Conservation (phyloP, 2,329 filamentous ascomycete species). For the Paraphaeosphaeria sporulosa region DNA sequence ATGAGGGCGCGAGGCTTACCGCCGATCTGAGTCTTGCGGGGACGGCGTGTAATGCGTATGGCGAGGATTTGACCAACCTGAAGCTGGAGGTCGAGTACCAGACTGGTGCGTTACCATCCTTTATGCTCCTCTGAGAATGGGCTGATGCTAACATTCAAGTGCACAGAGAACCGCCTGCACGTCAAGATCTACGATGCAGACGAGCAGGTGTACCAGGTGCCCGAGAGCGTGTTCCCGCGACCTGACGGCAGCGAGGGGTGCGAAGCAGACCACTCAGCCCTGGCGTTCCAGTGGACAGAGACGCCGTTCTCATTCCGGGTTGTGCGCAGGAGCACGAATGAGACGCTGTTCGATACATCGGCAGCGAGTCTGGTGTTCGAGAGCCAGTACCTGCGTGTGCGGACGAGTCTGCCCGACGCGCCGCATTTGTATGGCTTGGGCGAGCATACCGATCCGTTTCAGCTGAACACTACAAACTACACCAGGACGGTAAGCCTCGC, state of each 20-base stretch:
- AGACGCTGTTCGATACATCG: constrained; percentile 74
- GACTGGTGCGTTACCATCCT: constrained; percentile 62
- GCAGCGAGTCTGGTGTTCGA: constrained; percentile 75
- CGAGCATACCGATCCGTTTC: constrained; percentile 75
- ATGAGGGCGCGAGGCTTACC: constrained; percentile 63
- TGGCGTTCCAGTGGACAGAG: constrained; percentile 62
- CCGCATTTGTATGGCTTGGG: constrained; percentile 80
- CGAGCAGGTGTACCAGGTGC: constrained; percentile 76
- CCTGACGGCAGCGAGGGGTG: constrained; percentile 53
- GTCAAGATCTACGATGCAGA: constrained; percentile 75
- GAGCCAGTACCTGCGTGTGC: constrained; percentile 75
- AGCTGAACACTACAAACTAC: constrained; percentile 72
- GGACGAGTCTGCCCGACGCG: constrained; percentile 71
- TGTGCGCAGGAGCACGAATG: constrained; percentile 61
- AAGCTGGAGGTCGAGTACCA: constrained; percentile 67
- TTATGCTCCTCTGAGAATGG: constrained; percentile 64
- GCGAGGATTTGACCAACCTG: constrained; percentile 62
- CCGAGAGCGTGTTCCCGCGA: constrained; percentile 71
- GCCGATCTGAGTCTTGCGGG: constrained; percentile 75
- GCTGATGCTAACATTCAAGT: constrained; percentile 36
- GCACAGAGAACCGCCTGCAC: constrained; percentile 68
- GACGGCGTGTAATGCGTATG: constrained; percentile 67
- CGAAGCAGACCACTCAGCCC: constrained; percentile 50
- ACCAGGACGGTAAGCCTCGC: constrained; percentile 58
- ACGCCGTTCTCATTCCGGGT: constrained; percentile 74